phyloP scores from a whole-genome alignment of 257 asterid genomes.

The Lantana camara region DNA sequence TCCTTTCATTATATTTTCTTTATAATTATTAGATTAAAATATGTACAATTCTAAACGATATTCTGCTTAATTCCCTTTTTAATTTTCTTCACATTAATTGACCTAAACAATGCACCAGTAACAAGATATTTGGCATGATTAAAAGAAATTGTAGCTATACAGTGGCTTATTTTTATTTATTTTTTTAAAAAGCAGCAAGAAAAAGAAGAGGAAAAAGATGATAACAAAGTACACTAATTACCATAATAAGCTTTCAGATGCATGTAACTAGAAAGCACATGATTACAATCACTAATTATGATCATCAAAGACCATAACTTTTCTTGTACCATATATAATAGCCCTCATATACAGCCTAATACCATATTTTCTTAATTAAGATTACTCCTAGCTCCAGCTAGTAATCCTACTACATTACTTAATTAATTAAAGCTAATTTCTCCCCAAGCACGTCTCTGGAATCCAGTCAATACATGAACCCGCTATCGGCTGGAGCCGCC shows the following conservation, averaged over 20 bases:
- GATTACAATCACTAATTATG: conserved; percentile 29
- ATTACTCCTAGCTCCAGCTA: conserved; percentile 26
- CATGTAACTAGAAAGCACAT: conserved; percentile 3
- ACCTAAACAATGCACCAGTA: not conserved
- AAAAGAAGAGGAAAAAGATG: too few species aligned
- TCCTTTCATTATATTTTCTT: too few species aligned
- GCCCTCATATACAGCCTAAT: conserved; percentile 22
- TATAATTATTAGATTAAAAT: too few species aligned
- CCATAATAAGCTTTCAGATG: not conserved
- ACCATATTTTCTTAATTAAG: conserved; percentile 24
- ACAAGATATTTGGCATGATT: not conserved
- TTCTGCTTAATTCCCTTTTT: too few species aligned
- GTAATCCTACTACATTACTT: conserved; percentile 26
- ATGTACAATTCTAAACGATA: too few species aligned
- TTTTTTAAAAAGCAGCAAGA: too few species aligned
- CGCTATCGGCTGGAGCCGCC: conserved; percentile 58
- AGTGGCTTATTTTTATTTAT: not conserved
- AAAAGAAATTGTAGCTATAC: not conserved
- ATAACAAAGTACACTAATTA: not conserved
- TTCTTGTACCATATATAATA: conserved; percentile 11
- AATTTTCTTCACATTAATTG: too few species aligned
- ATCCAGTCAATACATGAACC: conserved; percentile 42
- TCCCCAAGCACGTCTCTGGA: conserved; percentile 5
- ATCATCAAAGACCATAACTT: conserved; percentile 16
- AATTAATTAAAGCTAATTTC: conserved; percentile 5